A percentile compares a stretch with the other conserved stretches of the same genome.
Evolutionary conservation across 371 early-diverging fungal species (phyloP).

Genomic region (Syncephalastrum monosporum): DNA sequence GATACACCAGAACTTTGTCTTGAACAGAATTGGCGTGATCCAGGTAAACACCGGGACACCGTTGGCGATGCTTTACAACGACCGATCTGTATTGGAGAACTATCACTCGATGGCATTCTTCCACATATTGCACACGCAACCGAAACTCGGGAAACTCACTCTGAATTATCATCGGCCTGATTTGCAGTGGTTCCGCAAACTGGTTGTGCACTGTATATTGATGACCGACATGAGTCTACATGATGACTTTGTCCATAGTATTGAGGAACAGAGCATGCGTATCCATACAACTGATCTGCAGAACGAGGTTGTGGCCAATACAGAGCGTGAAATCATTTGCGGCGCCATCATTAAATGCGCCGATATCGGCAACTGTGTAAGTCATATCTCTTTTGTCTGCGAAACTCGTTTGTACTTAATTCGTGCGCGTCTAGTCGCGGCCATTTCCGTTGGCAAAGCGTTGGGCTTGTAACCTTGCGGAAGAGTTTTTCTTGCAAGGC

Average conservation of each 20-base stretch:
- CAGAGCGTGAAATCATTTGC: slow-evolving; percentile 50
- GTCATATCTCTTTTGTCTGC: slow-evolving; percentile 7
- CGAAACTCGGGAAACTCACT: slow-evolving; percentile 8
- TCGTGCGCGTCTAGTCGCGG: slow-evolving; percentile 41
- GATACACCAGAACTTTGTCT: neutral
- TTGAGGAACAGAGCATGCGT: slow-evolving; percentile 58
- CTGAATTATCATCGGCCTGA: slow-evolving; percentile 13
- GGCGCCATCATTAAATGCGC: slow-evolving; percentile 84
- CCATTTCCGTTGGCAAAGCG: slow-evolving; percentile 60
- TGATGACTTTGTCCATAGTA: slow-evolving; percentile 72
- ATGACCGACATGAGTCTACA: slow-evolving; percentile 88
- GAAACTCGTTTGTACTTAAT: neutral
- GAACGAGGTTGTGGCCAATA: slow-evolving; percentile 20
- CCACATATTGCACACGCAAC: slow-evolving; percentile 59
- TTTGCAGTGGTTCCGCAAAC: slow-evolving; percentile 51
- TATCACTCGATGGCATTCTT: slow-evolving; percentile 90
- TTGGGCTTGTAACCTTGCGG: slow-evolving; percentile 59
- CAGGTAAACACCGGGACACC: slow-evolving; percentile 75
- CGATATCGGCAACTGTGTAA: slow-evolving; percentile 78
- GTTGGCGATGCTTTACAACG: slow-evolving; percentile 90
- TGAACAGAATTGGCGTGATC: slow-evolving; percentile 16
- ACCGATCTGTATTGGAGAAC: slow-evolving; percentile 91
- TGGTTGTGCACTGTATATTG: slow-evolving; percentile 72
- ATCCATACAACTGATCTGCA: slow-evolving; percentile 27
- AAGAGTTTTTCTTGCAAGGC: slow-evolving; percentile 68